phyloP scores from a whole-genome alignment of 2,329 filamentous ascomycete species.

The Penicillium sp. region DNA sequence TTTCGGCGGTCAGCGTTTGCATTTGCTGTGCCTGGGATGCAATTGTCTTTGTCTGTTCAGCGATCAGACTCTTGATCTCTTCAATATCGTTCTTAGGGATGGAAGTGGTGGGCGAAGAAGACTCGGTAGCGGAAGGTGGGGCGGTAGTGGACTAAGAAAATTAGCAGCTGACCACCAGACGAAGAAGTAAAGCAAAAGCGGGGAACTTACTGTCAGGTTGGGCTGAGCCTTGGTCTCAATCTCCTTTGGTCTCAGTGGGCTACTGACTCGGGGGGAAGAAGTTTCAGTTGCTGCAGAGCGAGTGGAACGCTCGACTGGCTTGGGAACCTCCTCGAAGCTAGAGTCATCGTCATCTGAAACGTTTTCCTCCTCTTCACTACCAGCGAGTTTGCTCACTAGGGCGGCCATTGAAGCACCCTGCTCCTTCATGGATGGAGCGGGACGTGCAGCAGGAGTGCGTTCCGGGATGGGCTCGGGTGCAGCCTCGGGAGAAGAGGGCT shows the following conservation, averaged over 20 bases:
- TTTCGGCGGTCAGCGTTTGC: constrained; percentile 65
- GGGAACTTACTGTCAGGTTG: constrained; percentile 23
- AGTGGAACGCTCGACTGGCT: constrained; percentile 66
- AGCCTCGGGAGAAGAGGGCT: constrained; percentile 36
- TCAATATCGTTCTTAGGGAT: constrained; percentile 64
- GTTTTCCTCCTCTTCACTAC: constrained; percentile 62
- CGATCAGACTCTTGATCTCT: constrained; percentile 74
- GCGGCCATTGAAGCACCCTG: constrained; percentile 84
- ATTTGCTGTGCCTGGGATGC: constrained; percentile 76
- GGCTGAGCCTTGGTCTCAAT: constrained; percentile 25
- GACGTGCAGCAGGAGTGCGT: constrained; percentile 42
- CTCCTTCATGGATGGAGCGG: constrained; percentile 71
- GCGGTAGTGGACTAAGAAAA: constrained; percentile 31
- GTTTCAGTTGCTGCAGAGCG: constrained; percentile 25
- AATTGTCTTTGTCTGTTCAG: constrained; percentile 75
- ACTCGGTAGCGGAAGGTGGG: constrained; percentile 26
- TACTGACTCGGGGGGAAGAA: constrained; percentile 31
- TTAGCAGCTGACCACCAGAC: not conserved
- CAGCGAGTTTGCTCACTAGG: constrained; percentile 82
- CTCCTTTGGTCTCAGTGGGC: constrained; percentile 33
- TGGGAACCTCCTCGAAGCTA: constrained; percentile 82
- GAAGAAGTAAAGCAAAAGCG: not conserved
- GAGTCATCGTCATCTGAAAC: constrained; percentile 65
- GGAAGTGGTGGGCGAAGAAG: constrained; percentile 33
- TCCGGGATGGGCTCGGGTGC: constrained; percentile 31